Percentiles rank a stretch among this genome's conserved stretches.
These are phyloP conservation scores for Melampsora americana DNA, from an alignment of 1,284 basidiomycete species.

Conservation along the genomic window DNA sequence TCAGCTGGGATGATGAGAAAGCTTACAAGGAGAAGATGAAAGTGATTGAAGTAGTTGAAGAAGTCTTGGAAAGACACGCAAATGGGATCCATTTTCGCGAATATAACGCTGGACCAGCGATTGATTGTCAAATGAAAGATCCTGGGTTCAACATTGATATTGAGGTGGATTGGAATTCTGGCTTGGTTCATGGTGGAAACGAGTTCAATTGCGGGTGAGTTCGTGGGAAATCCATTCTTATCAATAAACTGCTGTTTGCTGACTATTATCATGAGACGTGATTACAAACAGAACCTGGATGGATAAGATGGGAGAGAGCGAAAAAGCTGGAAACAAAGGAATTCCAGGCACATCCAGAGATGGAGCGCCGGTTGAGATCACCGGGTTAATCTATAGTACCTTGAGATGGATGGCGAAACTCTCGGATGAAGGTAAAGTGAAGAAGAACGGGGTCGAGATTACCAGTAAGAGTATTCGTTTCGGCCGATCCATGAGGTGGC, in stretches of 20 bases:
- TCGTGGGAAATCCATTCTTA: not conserved
- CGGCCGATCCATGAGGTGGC: not conserved
- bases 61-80: constrained; percentile 90
- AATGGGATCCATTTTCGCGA: constrained; percentile 90
- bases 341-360: constrained; percentile 90
- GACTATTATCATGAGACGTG: not conserved
- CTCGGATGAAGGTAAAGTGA: constrained; percentile 68
- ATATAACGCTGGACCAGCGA: constrained; percentile 88
- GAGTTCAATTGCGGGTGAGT: constrained; percentile 57
- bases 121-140: constrained; percentile 92
- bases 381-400: constrained; percentile 85
- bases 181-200: constrained; percentile 84
- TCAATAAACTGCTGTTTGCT: not conserved
- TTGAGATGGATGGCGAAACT: constrained; percentile 79
- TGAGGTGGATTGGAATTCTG: constrained; percentile 88
- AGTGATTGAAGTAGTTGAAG: constrained; percentile 89
- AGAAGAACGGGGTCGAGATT: constrained; percentile 81
- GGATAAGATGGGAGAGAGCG: constrained; percentile 94
- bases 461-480: constrained; percentile 61
- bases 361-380: constrained; percentile 93
- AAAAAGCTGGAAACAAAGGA: constrained; percentile 87
- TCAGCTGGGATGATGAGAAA: constrained; percentile 78
- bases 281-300: constrained; percentile 85
- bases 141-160: constrained; percentile 92
- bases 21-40: constrained; percentile 78